phyloP scores from a whole-genome alignment of 805 yeast species.

The Saturnispora serradocipensis region DNA sequence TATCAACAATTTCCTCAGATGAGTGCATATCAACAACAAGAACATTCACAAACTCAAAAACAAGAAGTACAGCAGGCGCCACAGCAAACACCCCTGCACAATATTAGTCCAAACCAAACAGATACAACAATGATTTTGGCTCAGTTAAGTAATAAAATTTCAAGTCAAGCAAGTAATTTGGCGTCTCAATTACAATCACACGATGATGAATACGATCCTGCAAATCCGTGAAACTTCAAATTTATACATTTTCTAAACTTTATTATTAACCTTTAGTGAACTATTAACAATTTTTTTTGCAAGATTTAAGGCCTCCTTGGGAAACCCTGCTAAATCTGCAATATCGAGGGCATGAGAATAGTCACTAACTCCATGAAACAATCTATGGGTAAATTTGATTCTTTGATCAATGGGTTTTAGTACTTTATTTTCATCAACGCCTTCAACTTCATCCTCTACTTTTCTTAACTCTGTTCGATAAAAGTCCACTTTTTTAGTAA shows the following conservation, averaged over 20 bases:
- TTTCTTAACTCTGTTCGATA: slow-evolving; percentile 20
- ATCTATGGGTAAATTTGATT: slow-evolving; percentile 43
- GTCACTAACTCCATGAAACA: slow-evolving; percentile 59
- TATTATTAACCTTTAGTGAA: slow-evolving; percentile 3
- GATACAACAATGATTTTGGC: slow-evolving; percentile 12
- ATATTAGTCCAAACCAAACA: neutral
- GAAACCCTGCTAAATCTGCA: slow-evolving; percentile 75
- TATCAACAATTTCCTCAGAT: neutral
- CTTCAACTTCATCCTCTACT: neutral
- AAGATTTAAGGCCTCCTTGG: slow-evolving; percentile 42
- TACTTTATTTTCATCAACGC: neutral
- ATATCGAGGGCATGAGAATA: slow-evolving; percentile 71
- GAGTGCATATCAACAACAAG: slow-evolving; percentile 12
- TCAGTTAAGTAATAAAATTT: slow-evolving; percentile 8
- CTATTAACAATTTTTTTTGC: slow-evolving; percentile 34
- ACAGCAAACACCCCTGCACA: neutral
- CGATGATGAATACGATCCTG: slow-evolving; percentile 21
- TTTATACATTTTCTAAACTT: slow-evolving; percentile 3
- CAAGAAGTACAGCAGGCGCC: slow-evolving; percentile 2
- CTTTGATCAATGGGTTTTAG: slow-evolving; percentile 22
- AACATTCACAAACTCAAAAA: slow-evolving; percentile 10
- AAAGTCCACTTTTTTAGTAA: slow-evolving; percentile 19
- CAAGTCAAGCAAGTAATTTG: neutral
- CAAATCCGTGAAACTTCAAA: neutral
- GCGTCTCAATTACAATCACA: neutral